Conservation (phyloP, 345 rosid genomes). For the Gossypium thurberi region DNA sequence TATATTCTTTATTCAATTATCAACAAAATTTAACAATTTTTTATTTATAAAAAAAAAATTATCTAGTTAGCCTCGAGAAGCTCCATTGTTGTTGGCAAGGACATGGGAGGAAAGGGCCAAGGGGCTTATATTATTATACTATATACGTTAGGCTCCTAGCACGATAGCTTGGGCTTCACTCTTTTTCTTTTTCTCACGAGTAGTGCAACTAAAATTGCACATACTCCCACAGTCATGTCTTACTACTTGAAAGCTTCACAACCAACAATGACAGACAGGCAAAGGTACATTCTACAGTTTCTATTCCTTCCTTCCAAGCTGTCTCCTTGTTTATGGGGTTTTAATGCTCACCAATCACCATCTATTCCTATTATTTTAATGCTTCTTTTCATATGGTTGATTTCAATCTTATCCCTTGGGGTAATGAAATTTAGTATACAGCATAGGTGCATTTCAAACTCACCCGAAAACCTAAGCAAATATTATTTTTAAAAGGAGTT, state of each 20-base stretch:
- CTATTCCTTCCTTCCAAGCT: slow-evolving; percentile 5
- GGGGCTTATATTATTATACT: background rate
- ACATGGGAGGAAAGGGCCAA: background rate
- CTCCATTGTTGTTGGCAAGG: background rate
- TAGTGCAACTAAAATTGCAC: background rate
- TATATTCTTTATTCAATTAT: no score
- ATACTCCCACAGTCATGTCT: background rate
- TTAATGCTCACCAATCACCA: background rate
- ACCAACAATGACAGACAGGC: background rate
- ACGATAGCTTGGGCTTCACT: slow-evolving; percentile 8
- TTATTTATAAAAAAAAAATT: no score
- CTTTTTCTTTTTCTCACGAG: background rate
- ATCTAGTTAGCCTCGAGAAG: background rate
- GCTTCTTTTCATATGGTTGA: background rate
- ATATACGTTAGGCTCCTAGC: background rate
- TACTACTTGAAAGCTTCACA: background rate
- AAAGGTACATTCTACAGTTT: background rate
- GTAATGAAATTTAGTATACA: no score
- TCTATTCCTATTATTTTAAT: background rate
- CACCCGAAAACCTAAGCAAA: background rate
- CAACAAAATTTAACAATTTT: no score
- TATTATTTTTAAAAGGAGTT: no score
- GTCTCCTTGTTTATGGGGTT: background rate
- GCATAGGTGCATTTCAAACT: background rate
- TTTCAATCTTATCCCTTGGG: background rate